Conservation (phyloP, 106 monocot genomes). For the Alisma plantagoaquatica region DNA sequence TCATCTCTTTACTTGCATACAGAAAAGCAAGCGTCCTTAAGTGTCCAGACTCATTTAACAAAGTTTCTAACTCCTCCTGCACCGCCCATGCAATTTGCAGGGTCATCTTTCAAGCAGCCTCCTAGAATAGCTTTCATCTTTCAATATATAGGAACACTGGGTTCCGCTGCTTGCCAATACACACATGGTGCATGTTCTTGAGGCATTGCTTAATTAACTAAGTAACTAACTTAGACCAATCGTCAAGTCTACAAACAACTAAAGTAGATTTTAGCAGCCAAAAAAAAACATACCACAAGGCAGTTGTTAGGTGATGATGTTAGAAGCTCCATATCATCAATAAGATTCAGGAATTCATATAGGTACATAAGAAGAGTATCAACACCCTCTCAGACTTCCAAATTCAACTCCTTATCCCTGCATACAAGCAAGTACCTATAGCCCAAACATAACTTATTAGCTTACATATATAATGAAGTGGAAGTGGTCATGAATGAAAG, state of each 20-base stretch:
- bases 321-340: slow-evolving; percentile 87
- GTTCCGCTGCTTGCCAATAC: slow-evolving; percentile 29
- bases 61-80: slow-evolving; percentile 97
- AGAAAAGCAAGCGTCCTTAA: slow-evolving; percentile 96
- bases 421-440: slow-evolving; percentile 58
- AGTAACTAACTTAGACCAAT: too few relatives aligned
- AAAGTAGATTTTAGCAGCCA: neutral
- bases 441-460: slow-evolving; percentile 7
- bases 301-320: slow-evolving; percentile 88
- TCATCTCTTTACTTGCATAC: slow-evolving; percentile 94
- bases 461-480: neutral
- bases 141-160: slow-evolving; percentile 35
- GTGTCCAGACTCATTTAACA: slow-evolving; percentile 91
- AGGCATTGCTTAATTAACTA: slow-evolving; percentile 12
- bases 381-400: slow-evolving; percentile 65
- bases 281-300: slow-evolving; percentile 59
- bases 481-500: too few relatives aligned
- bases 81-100: slow-evolving; percentile 52
- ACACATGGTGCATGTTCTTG: slow-evolving; percentile 21
- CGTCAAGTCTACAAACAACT: too few relatives aligned
- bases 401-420: slow-evolving; percentile 51
- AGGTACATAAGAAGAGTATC: slow-evolving; percentile 99
- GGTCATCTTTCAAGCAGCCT: slow-evolving; percentile 51
- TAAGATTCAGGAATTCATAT: slow-evolving; percentile 79
- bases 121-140: slow-evolving; percentile 28